phyloP scores from a whole-genome alignment of 176 grass and related monocot genomes.

The Tuctoria greenei region DNA sequence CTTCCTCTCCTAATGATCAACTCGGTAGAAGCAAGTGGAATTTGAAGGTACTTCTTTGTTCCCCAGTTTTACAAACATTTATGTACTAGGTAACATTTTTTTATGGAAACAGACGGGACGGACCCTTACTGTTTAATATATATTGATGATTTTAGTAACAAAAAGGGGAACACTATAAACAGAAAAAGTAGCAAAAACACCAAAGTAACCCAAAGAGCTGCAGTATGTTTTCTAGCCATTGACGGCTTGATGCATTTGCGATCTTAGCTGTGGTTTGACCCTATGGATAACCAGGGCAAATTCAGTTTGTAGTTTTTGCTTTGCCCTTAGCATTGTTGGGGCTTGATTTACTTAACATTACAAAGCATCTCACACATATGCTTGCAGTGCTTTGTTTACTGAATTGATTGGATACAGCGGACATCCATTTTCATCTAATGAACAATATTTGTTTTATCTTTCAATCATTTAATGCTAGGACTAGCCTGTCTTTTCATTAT shows the following conservation, averaged over 20 bases:
- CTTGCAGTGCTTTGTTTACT: constrained; percentile 3
- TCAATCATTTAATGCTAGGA: background rate
- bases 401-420: constrained; percentile 12
- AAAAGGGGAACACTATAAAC: no score
- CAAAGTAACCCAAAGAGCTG: no score
- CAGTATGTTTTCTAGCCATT: no score
- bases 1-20: constrained; percentile 72
- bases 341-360: constrained; percentile 6
- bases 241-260: no score
- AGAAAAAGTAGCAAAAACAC: no score
- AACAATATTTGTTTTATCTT: background rate
- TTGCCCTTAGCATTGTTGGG: no score
- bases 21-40: constrained; percentile 94
- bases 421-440: constrained; percentile 8
- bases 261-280: no score
- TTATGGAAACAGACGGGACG: no score
- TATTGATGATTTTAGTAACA: no score
- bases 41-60: constrained; percentile 65
- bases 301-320: no score
- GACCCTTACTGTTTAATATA: no score
- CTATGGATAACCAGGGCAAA: no score
- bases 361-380: background rate
- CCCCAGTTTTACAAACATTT: constrained; percentile 16
- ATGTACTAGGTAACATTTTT: background rate
- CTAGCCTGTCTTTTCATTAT: background rate